Conservation (phyloP, 1,139 yeast species). For the Candida mesenterica region DNA sequence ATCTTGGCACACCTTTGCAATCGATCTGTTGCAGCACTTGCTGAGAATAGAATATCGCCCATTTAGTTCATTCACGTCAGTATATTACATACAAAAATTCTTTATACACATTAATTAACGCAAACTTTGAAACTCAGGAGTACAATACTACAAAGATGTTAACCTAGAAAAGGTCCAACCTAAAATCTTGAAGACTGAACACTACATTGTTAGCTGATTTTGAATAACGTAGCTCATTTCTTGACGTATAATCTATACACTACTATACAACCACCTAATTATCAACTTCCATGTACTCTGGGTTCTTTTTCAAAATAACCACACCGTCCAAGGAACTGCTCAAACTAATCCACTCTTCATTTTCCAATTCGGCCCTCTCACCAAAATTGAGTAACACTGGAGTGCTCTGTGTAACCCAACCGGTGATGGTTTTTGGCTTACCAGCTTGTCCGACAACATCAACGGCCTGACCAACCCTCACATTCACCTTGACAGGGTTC, state of each 20-base stretch:
- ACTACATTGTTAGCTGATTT: too few relatives aligned
- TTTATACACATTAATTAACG: not conserved
- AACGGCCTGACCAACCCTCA: conserved; percentile 97
- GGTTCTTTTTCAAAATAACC: conserved; percentile 88
- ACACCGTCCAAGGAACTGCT: conserved; percentile 87
- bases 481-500: conserved; percentile 88
- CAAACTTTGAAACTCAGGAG: not conserved
- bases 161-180: too few relatives aligned
- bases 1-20: too few relatives aligned
- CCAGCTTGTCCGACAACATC: conserved; percentile 99
- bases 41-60: not conserved
- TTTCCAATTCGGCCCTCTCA: conserved; percentile 95
- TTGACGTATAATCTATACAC: too few relatives aligned
- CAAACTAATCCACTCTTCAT: conserved; percentile 85
- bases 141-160: too few relatives aligned
- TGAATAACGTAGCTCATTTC: too few relatives aligned
- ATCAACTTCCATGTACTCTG: conserved; percentile 77
- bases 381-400: conserved; percentile 93
- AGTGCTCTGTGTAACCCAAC: conserved; percentile 98
- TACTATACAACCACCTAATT: conserved; percentile 17
- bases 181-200: too few relatives aligned
- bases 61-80: not conserved
- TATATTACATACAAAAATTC: not conserved
- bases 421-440: conserved; percentile 96
- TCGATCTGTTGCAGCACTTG: too few relatives aligned